Conservation (phyloP, 345 rosid species). For the Brassica cretica region DNA sequence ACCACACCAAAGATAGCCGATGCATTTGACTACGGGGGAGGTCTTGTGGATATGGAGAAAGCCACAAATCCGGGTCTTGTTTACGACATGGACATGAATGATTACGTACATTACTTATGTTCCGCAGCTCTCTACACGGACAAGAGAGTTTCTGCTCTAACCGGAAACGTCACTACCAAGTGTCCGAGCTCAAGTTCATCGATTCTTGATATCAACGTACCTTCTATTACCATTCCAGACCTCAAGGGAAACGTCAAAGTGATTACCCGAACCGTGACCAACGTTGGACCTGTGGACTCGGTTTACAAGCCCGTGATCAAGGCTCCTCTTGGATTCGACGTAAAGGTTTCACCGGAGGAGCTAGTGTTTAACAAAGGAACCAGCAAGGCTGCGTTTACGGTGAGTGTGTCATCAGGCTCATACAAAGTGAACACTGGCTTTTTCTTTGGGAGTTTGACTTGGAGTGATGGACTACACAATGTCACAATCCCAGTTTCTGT, state of each 20-base stretch:
- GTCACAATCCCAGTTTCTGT: slow-evolving; percentile 49
- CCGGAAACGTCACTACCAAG: slow-evolving; percentile 18
- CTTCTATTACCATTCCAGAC: slow-evolving; percentile 61
- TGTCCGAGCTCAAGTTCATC: slow-evolving; percentile 47
- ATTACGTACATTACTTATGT: slow-evolving; percentile 56
- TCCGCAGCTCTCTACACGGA: slow-evolving; percentile 44
- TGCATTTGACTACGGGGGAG: slow-evolving; percentile 71
- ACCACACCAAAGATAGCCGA: slow-evolving; percentile 47
- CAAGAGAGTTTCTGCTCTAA: slow-evolving; percentile 45
- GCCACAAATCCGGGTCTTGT: slow-evolving; percentile 64
- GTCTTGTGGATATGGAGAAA: slow-evolving; percentile 48
- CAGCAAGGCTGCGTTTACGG: slow-evolving; percentile 36
- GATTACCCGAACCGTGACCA: slow-evolving; percentile 56
- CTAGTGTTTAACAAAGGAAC: slow-evolving; percentile 36
- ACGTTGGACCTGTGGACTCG: slow-evolving; percentile 49
- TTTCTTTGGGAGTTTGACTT: slow-evolving; percentile 51
- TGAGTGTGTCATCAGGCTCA: slow-evolving; percentile 27
- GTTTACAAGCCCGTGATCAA: slow-evolving; percentile 46
- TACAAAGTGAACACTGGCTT: slow-evolving; percentile 42
- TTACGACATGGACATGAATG: slow-evolving; percentile 51
- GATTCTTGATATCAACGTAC: slow-evolving; percentile 54
- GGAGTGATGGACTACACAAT: slow-evolving; percentile 41
- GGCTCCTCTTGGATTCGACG: slow-evolving; percentile 46
- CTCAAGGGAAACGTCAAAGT: slow-evolving; percentile 38
- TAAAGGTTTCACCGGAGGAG: slow-evolving; percentile 41